Evolutionary conservation across 1,284 basidiomycete species (phyloP), one percentile per base, ranked within the genome.

Genomic region (Malassezia restricta): DNA sequence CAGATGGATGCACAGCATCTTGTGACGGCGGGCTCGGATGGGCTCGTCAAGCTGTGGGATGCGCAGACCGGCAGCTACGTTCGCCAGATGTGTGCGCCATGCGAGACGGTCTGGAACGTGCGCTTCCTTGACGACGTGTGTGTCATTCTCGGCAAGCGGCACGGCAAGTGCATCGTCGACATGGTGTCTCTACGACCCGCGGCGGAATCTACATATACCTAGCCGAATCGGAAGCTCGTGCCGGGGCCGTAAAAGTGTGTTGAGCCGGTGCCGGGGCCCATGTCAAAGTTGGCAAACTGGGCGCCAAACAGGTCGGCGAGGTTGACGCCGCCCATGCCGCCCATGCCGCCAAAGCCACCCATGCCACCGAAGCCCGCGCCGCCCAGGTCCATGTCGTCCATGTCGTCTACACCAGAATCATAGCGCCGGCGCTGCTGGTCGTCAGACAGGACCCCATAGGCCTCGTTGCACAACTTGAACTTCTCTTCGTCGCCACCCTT

Each of bases 141-240:
- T 30, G 86, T 85, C 31, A 78, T 94, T 45, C 80, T 91, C 76
- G 86, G 85, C 74, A 85, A 83, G 77, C 78, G 87, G 51, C 81
- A 79, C 40, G 86, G 84, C 38, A 85, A 84, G 78, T 92, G 86
- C 40, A 82, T 86, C n/a, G 82, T 92, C 75, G 90, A 94, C 76
- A 82, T 94, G 8, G 68, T 68, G 38, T 70, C 73, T 7, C 74
- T 74, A 27, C 37, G 46, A 11, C 46, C 38, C 31, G 11, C 33
- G 11, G 33, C 33, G 11, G 11, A 12, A 15, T 15, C 20, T 40
- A 40, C 9, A 37, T 37, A 11, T 15, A 44, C 31, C 33, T 42
- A 54, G 35, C 51, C 51, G 33, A 54, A 54, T 15, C 41, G 45
- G 47, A 48, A 54, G 43, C 43, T 31, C 11, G 39, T 24, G 37